These are phyloP conservation scores for Pleurotus eryngii DNA, from an alignment of 768 basidiomycete genomes.

Conservation along the genomic window DNA sequence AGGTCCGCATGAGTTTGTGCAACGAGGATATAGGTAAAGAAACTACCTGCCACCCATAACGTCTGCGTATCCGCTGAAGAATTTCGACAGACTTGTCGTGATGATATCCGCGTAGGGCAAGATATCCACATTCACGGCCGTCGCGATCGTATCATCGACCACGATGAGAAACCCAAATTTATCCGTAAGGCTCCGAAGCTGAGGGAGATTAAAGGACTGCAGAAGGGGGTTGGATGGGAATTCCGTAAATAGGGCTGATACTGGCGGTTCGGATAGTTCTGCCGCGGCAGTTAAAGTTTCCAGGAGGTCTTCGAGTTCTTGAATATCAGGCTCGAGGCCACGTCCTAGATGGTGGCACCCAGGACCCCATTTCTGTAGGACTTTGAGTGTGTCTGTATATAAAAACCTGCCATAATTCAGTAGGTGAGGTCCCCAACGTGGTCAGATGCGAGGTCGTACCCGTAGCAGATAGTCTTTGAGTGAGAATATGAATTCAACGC, in stretches of 20 bases:
- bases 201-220: constrained; percentile 74
- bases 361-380: constrained; percentile 94
- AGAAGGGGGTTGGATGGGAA: constrained; percentile 95
- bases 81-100: constrained; percentile 88
- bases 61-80: constrained; percentile 93
- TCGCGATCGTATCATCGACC: constrained; percentile 93
- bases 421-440: not conserved
- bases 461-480: constrained; percentile 91
- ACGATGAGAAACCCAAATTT: constrained; percentile 85
- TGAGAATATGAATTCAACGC: constrained; percentile 46
- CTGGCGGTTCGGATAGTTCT: constrained; percentile 44
- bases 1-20: not conserved
- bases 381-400: constrained; percentile 92
- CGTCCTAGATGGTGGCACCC: constrained; percentile 87
- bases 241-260: constrained; percentile 85
- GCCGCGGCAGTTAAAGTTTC: constrained; percentile 33
- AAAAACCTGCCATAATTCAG: constrained; percentile 62
- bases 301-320: constrained; percentile 65
- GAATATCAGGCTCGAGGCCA: constrained; percentile 74
- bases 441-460: constrained; percentile 47
- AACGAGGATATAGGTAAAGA: not conserved
- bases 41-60: constrained; percentile 96
- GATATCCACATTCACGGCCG: constrained; percentile 90
- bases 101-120: constrained; percentile 85
- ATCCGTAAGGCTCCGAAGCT: constrained; percentile 78